phyloP scores from a whole-genome alignment of 169 alveolate species.

The Plasmodium gonderi region DNA sequence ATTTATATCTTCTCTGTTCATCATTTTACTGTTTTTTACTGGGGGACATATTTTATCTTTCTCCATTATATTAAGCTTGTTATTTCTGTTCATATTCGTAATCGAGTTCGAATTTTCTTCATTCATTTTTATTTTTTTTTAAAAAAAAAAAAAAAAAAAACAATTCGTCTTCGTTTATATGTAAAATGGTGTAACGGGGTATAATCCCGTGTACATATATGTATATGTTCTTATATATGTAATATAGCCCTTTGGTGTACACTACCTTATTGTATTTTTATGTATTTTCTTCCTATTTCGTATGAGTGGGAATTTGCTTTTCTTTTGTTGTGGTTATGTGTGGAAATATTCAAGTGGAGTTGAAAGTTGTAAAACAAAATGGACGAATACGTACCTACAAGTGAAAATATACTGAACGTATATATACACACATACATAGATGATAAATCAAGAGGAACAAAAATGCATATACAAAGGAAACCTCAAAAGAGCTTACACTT shows the following conservation, averaged over 20 bases:
- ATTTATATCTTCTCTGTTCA: neutral
- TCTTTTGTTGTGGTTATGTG: too few relatives aligned
- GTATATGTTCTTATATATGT: too few relatives aligned
- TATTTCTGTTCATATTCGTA: too few relatives aligned
- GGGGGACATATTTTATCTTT: neutral
- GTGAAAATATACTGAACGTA: neutral
- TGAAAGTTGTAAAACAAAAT: too few relatives aligned
- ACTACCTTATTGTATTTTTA: too few relatives aligned
- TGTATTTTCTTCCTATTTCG: too few relatives aligned
- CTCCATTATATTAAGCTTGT: neutral
- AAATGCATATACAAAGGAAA: neutral
- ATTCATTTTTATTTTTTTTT: neutral
- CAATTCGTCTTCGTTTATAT: neutral
- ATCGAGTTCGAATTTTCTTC: neutral
- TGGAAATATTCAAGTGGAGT: too few relatives aligned
- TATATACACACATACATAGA: neutral
- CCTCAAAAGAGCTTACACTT: neutral
- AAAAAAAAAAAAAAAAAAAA: neutral
- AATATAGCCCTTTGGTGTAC: too few relatives aligned
- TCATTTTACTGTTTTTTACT: neutral
- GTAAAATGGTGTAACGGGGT: neutral
- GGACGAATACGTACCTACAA: neutral
- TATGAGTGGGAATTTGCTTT: too few relatives aligned
- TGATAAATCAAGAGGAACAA: neutral
- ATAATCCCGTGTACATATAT: too few relatives aligned